Evolutionary conservation across 768 basidiomycete species (phyloP).

Genomic region (Polyporus arcularius): DNA sequence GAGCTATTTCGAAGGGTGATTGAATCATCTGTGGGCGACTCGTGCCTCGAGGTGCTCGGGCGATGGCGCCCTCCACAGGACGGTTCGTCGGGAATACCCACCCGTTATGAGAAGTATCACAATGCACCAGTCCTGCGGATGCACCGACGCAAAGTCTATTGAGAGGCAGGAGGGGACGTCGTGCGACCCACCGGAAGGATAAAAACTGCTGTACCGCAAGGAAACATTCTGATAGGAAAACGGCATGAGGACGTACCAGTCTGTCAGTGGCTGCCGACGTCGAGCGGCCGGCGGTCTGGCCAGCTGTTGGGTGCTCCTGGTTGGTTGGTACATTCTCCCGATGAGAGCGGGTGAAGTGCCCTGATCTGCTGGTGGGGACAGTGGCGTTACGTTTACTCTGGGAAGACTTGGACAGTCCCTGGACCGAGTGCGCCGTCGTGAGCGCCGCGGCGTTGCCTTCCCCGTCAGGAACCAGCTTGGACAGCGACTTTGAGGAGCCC

Average conservation of each 20-base stretch:
- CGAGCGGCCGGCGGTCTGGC: conserved; percentile 3
- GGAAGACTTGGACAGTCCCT: neutral
- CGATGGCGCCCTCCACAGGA: neutral
- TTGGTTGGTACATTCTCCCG: conserved; percentile 12
- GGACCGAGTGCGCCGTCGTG: neutral
- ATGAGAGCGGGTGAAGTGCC: conserved; percentile 14
- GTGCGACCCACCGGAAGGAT: neutral
- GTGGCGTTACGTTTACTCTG: conserved; percentile 2
- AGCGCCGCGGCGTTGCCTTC: neutral
- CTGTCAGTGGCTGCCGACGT: conserved; percentile 4
- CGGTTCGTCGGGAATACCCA: neutral
- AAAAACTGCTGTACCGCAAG: neutral
- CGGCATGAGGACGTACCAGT: conserved; percentile 15
- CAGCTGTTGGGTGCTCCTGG: conserved; percentile 12
- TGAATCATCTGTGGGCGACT: neutral
- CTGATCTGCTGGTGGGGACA: conserved; percentile 17
- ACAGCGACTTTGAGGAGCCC: conserved; percentile 4
- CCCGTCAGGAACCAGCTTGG: conserved; percentile 5
- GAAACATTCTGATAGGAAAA: conserved; percentile 3
- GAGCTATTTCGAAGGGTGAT: conserved; percentile 9
- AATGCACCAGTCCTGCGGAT: neutral
- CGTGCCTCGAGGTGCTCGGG: neutral
- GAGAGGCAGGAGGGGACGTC: neutral
- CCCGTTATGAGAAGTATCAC: conserved; percentile 7
- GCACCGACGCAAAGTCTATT: neutral